Conservation (phyloP, 345 rosid species). For the Combretum micranthum region DNA sequence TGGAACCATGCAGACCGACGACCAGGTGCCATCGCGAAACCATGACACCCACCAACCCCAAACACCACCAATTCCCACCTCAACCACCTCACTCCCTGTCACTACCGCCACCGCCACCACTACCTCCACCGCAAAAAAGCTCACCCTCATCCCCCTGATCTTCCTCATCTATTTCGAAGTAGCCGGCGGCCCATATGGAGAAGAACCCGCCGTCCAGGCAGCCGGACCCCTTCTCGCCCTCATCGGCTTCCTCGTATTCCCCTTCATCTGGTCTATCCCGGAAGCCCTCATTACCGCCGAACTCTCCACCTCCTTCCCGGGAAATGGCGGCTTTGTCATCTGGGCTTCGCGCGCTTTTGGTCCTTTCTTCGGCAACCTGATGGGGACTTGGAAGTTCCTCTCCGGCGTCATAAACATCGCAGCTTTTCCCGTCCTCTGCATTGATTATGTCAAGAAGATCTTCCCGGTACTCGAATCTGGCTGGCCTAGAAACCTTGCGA, state of each 20-base stretch:
- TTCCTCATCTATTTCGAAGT: constrained; percentile 90
- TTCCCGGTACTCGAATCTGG: constrained; percentile 43
- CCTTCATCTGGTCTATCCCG: constrained; percentile 85
- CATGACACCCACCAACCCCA: background rate
- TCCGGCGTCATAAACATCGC: constrained; percentile 84
- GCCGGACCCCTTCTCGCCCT: constrained; percentile 67
- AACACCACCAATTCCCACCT: background rate
- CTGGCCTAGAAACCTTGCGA: constrained; percentile 40
- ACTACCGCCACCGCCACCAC: no score
- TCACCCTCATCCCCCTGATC: constrained; percentile 65
- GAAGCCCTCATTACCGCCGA: constrained; percentile 88
- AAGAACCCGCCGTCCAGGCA: constrained; percentile 71
- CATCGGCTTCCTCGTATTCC: constrained; percentile 67
- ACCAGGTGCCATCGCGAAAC: no score
- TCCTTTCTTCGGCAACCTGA: constrained; percentile 57
- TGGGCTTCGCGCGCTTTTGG: constrained; percentile 85
- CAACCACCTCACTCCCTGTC: no score
- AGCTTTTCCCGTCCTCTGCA: constrained; percentile 63
- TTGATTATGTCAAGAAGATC: constrained; percentile 46
- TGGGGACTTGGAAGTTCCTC: constrained; percentile 79
- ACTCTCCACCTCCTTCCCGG: constrained; percentile 80
- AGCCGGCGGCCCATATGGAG: constrained; percentile 84
- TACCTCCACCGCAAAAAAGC: constrained; percentile 24
- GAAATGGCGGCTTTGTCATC: constrained; percentile 78
- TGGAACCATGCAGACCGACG: no score